A percentile compares a stretch with the other conserved stretches of the same genome.
Evolutionary conservation across 495 filamentous ascomycete species (phyloP).

Genomic region (Aspergillus incahuasiensis): DNA sequence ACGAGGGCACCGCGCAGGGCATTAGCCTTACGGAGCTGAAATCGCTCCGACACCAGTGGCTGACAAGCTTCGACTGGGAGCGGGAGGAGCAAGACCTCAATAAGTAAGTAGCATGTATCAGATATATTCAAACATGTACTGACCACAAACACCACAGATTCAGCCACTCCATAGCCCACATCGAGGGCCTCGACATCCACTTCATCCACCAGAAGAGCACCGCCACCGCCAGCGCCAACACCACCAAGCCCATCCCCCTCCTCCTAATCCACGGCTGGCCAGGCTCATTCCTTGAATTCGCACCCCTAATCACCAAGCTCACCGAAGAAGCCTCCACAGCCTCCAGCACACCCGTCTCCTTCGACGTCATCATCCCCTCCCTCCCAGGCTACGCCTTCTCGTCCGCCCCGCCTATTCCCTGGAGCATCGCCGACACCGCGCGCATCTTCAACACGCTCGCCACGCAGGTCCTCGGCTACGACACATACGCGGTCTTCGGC

Average conservation of each 20-base stretch:
- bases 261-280: slow-evolving; percentile 58
- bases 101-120: no score
- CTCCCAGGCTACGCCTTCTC: neutral
- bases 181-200: slow-evolving; percentile 11
- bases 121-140: no score
- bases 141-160: neutral
- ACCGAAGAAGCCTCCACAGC: slow-evolving; percentile 13
- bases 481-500: neutral
- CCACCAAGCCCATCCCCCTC: slow-evolving; percentile 57
- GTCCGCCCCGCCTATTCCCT: no score
- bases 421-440: neutral
- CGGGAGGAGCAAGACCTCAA: no score
- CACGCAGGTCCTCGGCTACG: neutral
- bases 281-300: no score
- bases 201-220: slow-evolving; percentile 41
- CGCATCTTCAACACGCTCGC: neutral
- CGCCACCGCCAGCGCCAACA: no score
- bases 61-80: no score
- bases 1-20: no score
- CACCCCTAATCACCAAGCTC: no score
- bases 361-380: no score
- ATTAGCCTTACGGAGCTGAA: no score
- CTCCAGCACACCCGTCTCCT: slow-evolving; percentile 44
- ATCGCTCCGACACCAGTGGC: no score
- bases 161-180: neutral